Conservation (phyloP, 495 filamentous ascomycete genomes). For the Aspergillus egyptiacus region DNA sequence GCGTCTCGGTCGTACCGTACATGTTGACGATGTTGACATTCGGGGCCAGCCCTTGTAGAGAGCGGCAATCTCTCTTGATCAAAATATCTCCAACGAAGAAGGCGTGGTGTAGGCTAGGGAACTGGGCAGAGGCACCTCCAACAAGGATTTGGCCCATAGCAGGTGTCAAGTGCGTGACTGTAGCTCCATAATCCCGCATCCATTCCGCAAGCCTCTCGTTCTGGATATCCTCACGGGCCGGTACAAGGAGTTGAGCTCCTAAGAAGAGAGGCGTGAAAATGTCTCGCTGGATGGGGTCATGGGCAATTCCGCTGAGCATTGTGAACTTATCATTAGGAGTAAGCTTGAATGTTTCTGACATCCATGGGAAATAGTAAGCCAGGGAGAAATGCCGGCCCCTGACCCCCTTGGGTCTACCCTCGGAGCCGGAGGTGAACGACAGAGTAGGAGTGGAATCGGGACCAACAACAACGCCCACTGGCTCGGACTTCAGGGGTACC, state of each 20-base stretch:
- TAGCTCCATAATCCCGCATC: constrained; percentile 75
- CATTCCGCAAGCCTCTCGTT: constrained; percentile 87
- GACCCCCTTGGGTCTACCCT: constrained; percentile 84
- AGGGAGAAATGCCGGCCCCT: constrained; percentile 82
- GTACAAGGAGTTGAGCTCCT: constrained; percentile 75
- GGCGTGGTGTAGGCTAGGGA: constrained; percentile 69
- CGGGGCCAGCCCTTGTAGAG: constrained; percentile 67
- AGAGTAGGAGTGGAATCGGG: constrained; percentile 84
- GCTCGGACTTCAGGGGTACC: constrained; percentile 44
- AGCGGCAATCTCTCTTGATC: constrained; percentile 79
- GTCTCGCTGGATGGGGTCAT: constrained; percentile 88
- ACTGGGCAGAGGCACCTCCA: constrained; percentile 72
- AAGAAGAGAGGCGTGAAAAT: constrained; percentile 93
- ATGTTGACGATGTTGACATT: constrained; percentile 83
- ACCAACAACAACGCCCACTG: constrained; percentile 74
- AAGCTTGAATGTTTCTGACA: constrained; percentile 75
- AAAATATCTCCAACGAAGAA: constrained; percentile 95
- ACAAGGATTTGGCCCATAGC: constrained; percentile 94
- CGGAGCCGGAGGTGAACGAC: constrained; percentile 78
- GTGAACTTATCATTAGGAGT: constrained; percentile 74
- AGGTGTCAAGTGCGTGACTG: constrained; percentile 87
- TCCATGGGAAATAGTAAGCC: constrained; percentile 88
- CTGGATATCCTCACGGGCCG: constrained; percentile 76
- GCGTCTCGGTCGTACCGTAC: constrained; percentile 91
- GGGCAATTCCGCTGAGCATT: constrained; percentile 74